Conservation (phyloP, 768 basidiomycete genomes). For the Boletus subcaerulescens region DNA sequence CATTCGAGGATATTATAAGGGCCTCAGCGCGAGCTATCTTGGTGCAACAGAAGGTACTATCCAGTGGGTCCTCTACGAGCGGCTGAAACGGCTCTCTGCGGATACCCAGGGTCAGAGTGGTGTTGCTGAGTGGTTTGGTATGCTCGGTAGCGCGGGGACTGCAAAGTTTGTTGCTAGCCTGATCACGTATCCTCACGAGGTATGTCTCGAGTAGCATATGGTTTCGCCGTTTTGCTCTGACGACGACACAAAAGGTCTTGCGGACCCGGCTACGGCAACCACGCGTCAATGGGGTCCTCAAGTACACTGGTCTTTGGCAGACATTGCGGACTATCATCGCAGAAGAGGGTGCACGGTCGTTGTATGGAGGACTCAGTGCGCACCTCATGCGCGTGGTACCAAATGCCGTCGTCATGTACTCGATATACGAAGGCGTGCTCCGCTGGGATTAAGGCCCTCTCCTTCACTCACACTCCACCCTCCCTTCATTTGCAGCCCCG, state of each 20-base stretch:
- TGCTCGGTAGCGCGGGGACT: constrained; percentile 86
- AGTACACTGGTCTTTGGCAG: constrained; percentile 84
- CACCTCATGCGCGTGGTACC: constrained; percentile 97
- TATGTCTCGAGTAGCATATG: constrained; percentile 33
- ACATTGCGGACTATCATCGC: constrained; percentile 80
- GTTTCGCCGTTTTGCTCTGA: not conserved
- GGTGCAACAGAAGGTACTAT: constrained; percentile 96
- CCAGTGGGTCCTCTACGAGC: constrained; percentile 96
- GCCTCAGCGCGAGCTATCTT: constrained; percentile 89
- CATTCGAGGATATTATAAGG: constrained; percentile 87
- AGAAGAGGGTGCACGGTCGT: constrained; percentile 82
- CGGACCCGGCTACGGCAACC: constrained; percentile 93
- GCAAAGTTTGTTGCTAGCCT: constrained; percentile 93
- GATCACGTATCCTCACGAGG: constrained; percentile 98
- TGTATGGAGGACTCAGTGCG: constrained; percentile 92
- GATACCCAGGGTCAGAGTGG: constrained; percentile 55
- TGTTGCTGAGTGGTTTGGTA: constrained; percentile 66
- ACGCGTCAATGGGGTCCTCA: constrained; percentile 67
- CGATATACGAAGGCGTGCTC: constrained; percentile 85
- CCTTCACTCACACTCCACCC: not conserved
- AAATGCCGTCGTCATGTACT: constrained; percentile 96
- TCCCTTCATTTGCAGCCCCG: not conserved
- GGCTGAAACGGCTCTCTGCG: constrained; percentile 69
- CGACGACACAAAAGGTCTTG: constrained; percentile 55
- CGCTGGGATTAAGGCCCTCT: constrained; percentile 43